Percentiles rank a stretch among this genome's conserved stretches.
These are phyloP conservation scores for Aspergillus sclerotiicarbonarius DNA, from an alignment of 495 filamentous ascomycete species.

Conservation along the genomic window DNA sequence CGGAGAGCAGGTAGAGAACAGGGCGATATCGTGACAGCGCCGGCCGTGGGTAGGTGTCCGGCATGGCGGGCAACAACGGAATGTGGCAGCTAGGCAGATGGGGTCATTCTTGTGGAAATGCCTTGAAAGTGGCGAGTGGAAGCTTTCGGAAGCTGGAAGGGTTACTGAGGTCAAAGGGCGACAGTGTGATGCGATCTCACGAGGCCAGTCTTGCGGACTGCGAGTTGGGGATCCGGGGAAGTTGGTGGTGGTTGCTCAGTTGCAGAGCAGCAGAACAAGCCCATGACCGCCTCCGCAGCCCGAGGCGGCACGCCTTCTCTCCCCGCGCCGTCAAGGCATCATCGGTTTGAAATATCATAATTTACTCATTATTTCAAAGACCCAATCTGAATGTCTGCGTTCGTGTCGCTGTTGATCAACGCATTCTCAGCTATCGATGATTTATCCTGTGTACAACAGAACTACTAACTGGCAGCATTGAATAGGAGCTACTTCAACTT, in stretches of 20 bases:
- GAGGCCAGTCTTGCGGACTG: neutral
- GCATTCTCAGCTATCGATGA: no score
- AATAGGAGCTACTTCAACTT: no score
- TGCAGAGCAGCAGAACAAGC: neutral
- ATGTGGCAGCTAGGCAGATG: slow-evolving; percentile 16
- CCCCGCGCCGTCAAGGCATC: no score
- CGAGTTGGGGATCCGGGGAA: neutral
- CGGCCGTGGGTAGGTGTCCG: slow-evolving; percentile 34
- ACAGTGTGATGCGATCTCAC: neutral
- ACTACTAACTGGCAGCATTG: no score
- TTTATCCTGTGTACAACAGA: no score
- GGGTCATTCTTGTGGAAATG: slow-evolving; percentile 17
- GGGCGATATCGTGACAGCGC: slow-evolving; percentile 49
- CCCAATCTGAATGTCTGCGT: no score
- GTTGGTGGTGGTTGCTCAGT: no score
- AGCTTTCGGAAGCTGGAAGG: neutral
- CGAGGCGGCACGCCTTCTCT: neutral
- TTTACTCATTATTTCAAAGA: no score
- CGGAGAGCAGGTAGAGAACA: slow-evolving; percentile 48
- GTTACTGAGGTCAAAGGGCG: neutral
- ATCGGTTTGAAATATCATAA: no score
- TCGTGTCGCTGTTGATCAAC: no score
- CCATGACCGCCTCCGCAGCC: neutral
- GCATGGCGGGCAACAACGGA: slow-evolving; percentile 30
- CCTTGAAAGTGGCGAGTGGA: neutral